These are phyloP conservation scores for Papiliotrema terrestris DNA, from an alignment of 1,284 basidiomycete genomes.

Conservation along the genomic window DNA sequence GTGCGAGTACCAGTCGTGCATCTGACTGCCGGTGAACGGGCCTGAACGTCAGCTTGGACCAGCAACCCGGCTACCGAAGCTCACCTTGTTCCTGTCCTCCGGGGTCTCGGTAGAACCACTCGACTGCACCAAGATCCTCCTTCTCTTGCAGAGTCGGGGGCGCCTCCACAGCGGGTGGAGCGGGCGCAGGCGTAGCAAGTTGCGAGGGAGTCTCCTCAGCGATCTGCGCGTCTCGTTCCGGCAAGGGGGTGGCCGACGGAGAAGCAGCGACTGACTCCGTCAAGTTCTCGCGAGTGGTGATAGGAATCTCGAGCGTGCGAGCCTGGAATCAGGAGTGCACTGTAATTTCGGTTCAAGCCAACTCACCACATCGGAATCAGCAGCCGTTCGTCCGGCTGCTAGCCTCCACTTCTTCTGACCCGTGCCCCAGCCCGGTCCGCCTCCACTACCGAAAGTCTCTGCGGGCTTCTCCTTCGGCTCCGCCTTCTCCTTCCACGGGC, in stretches of 20 bases:
- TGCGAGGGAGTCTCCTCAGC: constrained; percentile 9
- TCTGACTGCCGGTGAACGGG: constrained; percentile 82
- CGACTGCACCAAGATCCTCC: constrained; percentile 63
- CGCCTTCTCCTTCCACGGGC: constrained; percentile 7
- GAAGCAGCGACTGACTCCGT: constrained; percentile 35
- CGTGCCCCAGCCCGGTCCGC: constrained; percentile 41
- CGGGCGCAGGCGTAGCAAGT: constrained; percentile 4
- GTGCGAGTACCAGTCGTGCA: constrained; percentile 95
- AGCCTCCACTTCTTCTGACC: constrained; percentile 44
- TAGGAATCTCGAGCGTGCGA: constrained; percentile 20
- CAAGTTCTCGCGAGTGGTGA: constrained; percentile 9
- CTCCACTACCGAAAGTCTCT: constrained; percentile 27
- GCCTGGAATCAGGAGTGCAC: neutral
- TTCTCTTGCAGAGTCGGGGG: constrained; percentile 21
- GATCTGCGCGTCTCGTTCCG: constrained; percentile 38
- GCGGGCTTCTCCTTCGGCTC: constrained; percentile 19
- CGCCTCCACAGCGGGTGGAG: constrained; percentile 4
- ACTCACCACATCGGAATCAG: constrained; percentile 24
- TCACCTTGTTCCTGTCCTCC: constrained; percentile 82
- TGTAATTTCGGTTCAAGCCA: neutral
- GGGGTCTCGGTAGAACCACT: constrained; percentile 92
- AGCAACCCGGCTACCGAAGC: constrained; percentile 9
- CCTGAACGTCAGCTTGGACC: constrained; percentile 53
- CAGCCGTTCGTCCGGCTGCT: constrained; percentile 26
- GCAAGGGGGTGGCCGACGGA: constrained; percentile 36